Evolutionary conservation across 78 protist genomes (phyloP).

Genomic region (Dictyostelium capitatum): DNA sequence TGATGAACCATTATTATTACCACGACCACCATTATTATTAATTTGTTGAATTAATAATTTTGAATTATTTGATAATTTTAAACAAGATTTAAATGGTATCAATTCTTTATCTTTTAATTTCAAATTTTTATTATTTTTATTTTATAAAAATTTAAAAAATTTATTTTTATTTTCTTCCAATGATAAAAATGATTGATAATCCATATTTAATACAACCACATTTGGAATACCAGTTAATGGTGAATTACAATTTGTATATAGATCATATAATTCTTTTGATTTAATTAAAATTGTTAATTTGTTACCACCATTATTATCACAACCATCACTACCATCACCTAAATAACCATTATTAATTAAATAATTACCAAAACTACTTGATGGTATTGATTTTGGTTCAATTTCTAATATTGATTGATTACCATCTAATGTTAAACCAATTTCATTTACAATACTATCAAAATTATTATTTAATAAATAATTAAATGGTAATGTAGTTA

Average conservation of each 20-base stretch:
- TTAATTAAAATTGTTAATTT: conserved; percentile 7
- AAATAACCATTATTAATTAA: background rate
- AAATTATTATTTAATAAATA: background rate
- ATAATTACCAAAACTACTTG: background rate
- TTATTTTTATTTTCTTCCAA: background rate
- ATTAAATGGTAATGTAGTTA: background rate
- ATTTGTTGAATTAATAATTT: conserved; percentile 28
- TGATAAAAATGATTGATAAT: background rate
- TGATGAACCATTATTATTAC: background rate
- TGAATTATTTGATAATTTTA: conserved; percentile 1
- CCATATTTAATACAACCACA: background rate
- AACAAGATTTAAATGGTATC: background rate
- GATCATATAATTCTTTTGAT: background rate
- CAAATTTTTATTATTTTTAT: background rate
- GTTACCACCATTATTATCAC: background rate
- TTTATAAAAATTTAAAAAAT: conserved; percentile 14
- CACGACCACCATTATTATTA: background rate
- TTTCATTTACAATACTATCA: background rate
- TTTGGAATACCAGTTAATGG: background rate
- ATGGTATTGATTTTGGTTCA: background rate
- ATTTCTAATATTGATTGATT: background rate
- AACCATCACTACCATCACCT: background rate
- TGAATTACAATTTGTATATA: background rate
- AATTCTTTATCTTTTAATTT: background rate
- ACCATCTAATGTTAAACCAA: background rate